These are phyloP conservation scores for Maudiozyma humilis DNA, from an alignment of 1,139 yeast genomes.

Conservation along the genomic window DNA sequence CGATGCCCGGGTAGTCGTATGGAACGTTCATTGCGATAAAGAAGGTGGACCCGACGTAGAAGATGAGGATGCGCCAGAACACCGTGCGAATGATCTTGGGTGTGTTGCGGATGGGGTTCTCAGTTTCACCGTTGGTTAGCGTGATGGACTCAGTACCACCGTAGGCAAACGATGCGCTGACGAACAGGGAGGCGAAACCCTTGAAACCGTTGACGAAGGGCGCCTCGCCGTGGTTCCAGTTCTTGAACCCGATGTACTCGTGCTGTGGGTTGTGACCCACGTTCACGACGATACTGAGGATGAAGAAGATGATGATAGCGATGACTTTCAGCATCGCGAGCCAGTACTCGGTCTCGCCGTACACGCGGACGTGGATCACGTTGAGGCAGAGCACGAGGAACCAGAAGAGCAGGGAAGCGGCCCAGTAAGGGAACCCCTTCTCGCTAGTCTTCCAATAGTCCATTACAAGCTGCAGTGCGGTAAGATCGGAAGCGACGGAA, in stretches of 20 bases:
- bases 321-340: slow-evolving; percentile 53
- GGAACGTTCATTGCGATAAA: slow-evolving; percentile 43
- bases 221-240: slow-evolving; percentile 43
- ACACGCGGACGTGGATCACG: slow-evolving; percentile 46
- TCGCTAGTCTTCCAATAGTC: slow-evolving; percentile 46
- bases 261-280: slow-evolving; percentile 39
- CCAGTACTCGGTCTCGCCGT: slow-evolving; percentile 63
- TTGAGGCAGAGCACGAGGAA: slow-evolving; percentile 44
- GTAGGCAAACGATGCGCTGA: slow-evolving; percentile 58
- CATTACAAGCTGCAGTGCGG: slow-evolving; percentile 51
- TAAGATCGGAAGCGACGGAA: slow-evolving; percentile 53
- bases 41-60: slow-evolving; percentile 40
- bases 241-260: slow-evolving; percentile 42
- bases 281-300: slow-evolving; percentile 40
- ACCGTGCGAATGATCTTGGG: slow-evolving; percentile 53
- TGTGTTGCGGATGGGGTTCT: slow-evolving; percentile 49
- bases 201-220: slow-evolving; percentile 38
- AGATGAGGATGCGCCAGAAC: slow-evolving; percentile 44
- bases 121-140: slow-evolving; percentile 59
- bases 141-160: slow-evolving; percentile 63
- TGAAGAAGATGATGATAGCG: slow-evolving; percentile 47
- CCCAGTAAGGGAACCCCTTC: slow-evolving; percentile 45
- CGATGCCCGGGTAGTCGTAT: slow-evolving; percentile 36
- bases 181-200: slow-evolving; percentile 37
- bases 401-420: slow-evolving; percentile 53